A percentile compares a stretch with the other conserved stretches of the same genome.
Evolutionary conservation across 441 rosid species (phyloP).

Genomic region (Erodium moschatum): DNA sequence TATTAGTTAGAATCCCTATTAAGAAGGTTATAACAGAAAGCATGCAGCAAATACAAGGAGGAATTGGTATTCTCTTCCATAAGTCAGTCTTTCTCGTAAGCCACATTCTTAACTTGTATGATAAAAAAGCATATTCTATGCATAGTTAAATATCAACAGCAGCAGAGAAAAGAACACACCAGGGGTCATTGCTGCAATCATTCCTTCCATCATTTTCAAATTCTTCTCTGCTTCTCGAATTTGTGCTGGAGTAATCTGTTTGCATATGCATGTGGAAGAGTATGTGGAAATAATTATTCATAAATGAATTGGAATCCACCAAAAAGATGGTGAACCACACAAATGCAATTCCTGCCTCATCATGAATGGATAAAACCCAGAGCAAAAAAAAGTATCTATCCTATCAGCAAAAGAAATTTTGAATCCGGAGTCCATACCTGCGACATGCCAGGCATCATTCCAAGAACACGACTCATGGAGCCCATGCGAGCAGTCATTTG

Average conservation of each 20-base stretch:
- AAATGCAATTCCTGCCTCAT: background rate
- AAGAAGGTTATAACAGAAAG: conserved; percentile 1
- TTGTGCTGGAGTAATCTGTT: conserved; percentile 81
- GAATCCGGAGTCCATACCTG: conserved; percentile 43
- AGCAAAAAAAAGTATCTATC: background rate
- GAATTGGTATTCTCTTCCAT: background rate
- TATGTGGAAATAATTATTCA: background rate
- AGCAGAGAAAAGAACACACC: conserved; percentile 34
- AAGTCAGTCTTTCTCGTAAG: background rate
- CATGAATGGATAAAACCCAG: background rate
- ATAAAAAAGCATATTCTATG: background rate
- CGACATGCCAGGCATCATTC: conserved; percentile 98
- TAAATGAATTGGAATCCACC: background rate
- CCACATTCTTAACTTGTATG: background rate
- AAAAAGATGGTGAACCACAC: conserved; percentile 7
- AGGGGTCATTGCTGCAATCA: conserved; percentile 89
- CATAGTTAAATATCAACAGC: conserved; percentile 4
- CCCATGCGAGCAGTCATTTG: conserved; percentile 96
- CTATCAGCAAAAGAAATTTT: conserved; percentile 3
- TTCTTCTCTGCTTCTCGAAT: conserved; percentile 92
- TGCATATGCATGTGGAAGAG: conserved; percentile 12
- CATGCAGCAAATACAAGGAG: background rate
- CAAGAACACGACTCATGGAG: conserved; percentile 79
- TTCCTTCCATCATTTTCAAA: conserved; percentile 69
- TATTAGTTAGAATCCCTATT: background rate